Evolutionary conservation across 73 alveolate genomes (phyloP).

Genomic region (Blepharisma stoltei): DNA sequence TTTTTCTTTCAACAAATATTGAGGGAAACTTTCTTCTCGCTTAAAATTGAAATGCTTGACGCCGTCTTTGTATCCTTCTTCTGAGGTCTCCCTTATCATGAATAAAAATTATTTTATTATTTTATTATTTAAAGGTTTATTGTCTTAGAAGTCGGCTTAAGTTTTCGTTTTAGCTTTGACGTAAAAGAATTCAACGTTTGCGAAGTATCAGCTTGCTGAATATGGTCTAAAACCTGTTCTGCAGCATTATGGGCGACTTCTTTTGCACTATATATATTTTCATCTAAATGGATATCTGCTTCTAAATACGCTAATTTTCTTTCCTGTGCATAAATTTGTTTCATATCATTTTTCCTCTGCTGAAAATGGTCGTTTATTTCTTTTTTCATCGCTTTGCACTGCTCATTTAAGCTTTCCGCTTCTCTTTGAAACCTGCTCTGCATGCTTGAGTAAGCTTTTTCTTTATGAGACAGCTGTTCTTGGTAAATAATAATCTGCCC

Average conservation of each 20-base stretch:
- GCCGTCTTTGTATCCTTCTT: too few species aligned
- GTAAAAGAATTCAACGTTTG: background rate
- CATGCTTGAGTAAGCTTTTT: constrained; percentile 15
- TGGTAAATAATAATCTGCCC: constrained; percentile 2
- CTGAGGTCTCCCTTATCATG: too few species aligned
- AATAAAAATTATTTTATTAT: too few species aligned
- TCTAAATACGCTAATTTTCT: constrained; percentile 24
- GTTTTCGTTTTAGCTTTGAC: background rate
- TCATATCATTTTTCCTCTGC: constrained; percentile 12
- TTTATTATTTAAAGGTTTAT: too few species aligned
- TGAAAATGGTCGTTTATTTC: background rate
- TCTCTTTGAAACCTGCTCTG: constrained; percentile 5
- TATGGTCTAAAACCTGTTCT: background rate
- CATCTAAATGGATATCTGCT: constrained; percentile 12
- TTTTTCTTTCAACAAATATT: too few species aligned
- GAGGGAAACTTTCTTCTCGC: too few species aligned
- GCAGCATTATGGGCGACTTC: constrained; percentile 1
- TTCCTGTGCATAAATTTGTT: background rate
- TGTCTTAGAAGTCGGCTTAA: too few species aligned
- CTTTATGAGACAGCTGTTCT: constrained; percentile 15
- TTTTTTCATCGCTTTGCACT: background rate
- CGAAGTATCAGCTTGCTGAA: background rate
- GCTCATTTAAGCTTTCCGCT: background rate
- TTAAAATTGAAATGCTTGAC: too few species aligned
- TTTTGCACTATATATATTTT: background rate